These are phyloP conservation scores for Deinandra increscens DNA, from an alignment of 129 eudicot species.

Conservation along the genomic window DNA sequence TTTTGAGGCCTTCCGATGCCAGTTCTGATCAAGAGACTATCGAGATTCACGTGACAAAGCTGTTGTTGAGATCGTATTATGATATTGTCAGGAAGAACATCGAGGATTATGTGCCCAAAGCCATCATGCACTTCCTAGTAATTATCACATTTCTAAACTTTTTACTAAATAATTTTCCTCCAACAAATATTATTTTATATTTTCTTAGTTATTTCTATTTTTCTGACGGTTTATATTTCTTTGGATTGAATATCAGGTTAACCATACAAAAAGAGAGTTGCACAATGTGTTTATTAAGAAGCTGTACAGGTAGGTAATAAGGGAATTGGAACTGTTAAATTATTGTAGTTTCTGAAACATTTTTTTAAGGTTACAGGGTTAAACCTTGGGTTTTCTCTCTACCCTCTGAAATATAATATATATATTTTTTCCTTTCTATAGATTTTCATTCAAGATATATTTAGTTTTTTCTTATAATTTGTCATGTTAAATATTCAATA, in stretches of 20 bases:
- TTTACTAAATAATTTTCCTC: background rate
- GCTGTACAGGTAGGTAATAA: constrained; percentile 89
- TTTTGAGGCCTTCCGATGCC: constrained; percentile 83
- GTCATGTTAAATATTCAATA: background rate
- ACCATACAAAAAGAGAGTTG: constrained; percentile 89
- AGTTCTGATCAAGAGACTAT: constrained; percentile 76
- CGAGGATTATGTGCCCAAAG: constrained; percentile 91
- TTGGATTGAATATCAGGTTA: constrained; percentile 54
- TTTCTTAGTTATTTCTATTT: background rate
- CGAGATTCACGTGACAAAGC: constrained; percentile 70
- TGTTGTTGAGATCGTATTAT: constrained; percentile 84
- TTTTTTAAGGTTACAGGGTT: no score
- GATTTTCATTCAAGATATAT: background rate
- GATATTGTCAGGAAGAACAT: constrained; percentile 95
- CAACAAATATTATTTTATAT: background rate
- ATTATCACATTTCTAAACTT: constrained; percentile 14
- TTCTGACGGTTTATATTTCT: background rate
- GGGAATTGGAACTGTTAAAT: background rate
- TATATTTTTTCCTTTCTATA: no score
- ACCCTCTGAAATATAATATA: no score
- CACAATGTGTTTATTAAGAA: constrained; percentile 88
- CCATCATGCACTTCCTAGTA: constrained; percentile 99
- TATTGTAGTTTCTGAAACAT: background rate
- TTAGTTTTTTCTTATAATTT: background rate
- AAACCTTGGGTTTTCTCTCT: no score